Conservation (phyloP, 768 basidiomycete species). For the Suillus subluteus region DNA sequence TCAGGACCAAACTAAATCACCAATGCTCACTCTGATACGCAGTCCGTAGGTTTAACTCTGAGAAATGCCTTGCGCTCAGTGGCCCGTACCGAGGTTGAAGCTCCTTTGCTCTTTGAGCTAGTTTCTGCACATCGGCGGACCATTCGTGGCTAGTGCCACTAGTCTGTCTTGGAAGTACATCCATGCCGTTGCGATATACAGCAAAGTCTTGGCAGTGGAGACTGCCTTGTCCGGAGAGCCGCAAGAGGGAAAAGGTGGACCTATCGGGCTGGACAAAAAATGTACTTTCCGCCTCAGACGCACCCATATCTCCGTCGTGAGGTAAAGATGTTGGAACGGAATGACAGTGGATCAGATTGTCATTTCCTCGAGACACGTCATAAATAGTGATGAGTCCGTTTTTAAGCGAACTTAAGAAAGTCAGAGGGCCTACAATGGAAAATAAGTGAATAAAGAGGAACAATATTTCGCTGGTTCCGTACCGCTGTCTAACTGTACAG, state of each 20-base stretch:
- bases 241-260: conserved; percentile 42
- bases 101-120: conserved; percentile 35
- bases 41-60: conserved; percentile 50
- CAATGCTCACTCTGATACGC: conserved; percentile 57
- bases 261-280: conserved; percentile 34
- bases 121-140: conserved; percentile 42
- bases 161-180: conserved; percentile 7
- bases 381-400: conserved; percentile 67
- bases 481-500: conserved; percentile 40
- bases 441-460: conserved; percentile 7
- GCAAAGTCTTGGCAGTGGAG: conserved; percentile 48
- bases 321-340: conserved; percentile 46
- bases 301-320: conserved; percentile 26
- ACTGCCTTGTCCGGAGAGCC: conserved; percentile 51
- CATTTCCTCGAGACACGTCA: conserved; percentile 51
- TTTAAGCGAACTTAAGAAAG: conserved; percentile 61
- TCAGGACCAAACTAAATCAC: conserved; percentile 20
- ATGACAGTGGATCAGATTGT: conserved; percentile 48
- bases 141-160: conserved; percentile 33
- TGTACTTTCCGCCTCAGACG: conserved; percentile 35
- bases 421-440: conserved; percentile 46
- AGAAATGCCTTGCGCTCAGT: conserved; percentile 48
- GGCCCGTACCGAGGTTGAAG: conserved; percentile 44
- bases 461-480: conserved; percentile 12
- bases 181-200: conserved; percentile 18